Evolutionary conservation across 345 rosid genomes (phyloP).

Genomic region (Combretum micranthum): DNA sequence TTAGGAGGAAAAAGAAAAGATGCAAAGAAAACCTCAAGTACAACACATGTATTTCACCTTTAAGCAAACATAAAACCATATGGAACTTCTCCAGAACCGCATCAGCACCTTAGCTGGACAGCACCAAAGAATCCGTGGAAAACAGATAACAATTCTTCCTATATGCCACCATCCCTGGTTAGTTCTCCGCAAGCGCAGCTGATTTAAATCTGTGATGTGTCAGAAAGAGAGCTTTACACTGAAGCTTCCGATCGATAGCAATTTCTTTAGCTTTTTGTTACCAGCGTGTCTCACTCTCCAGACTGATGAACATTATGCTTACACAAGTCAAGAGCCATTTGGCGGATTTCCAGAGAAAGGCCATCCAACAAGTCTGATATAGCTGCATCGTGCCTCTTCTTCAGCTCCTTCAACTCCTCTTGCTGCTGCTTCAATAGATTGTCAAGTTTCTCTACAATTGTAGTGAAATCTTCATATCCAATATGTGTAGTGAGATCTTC

Average conservation of each 20-base stretch:
- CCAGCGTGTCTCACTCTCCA: not conserved
- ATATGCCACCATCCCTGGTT: no score
- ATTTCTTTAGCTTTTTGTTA: constrained; percentile 1
- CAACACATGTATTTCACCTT: constrained; percentile 6
- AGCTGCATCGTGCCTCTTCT: constrained; percentile 44
- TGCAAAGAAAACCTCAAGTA: not conserved
- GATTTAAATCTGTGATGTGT: no score
- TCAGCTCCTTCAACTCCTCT: constrained; percentile 59
- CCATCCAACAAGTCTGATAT: constrained; percentile 53
- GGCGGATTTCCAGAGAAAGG: constrained; percentile 42
- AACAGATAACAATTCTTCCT: not conserved
- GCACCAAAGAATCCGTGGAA: not conserved
- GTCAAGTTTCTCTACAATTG: constrained; percentile 47
- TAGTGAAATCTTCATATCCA: constrained; percentile 26
- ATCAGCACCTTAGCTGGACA: no score
- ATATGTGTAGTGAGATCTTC: constrained; percentile 19
- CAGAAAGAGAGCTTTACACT: no score
- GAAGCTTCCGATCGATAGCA: not conserved
- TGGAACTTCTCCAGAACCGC: no score
- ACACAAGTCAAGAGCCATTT: constrained; percentile 38
- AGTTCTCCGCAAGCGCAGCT: no score
- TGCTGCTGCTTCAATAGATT: constrained; percentile 51
- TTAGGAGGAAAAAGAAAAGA: not conserved
- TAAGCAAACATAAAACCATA: not conserved
- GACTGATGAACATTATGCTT: constrained; percentile 27